phyloP scores from a whole-genome alignment of 75 land plant species.

The Cupressus sempervirens region DNA sequence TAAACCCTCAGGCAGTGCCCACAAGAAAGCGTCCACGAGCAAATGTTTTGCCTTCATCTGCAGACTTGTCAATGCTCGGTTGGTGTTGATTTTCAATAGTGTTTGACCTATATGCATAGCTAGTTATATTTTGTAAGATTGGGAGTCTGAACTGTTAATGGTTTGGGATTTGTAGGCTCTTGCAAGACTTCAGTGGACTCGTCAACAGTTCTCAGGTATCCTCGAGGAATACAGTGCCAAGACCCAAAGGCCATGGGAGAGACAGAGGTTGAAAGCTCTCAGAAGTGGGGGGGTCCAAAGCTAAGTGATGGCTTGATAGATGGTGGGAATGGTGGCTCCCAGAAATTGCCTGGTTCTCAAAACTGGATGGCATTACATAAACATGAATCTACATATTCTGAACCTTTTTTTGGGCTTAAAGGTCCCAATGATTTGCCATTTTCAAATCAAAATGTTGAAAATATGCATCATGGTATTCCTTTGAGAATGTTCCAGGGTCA shows the following conservation, averaged over 20 bases:
- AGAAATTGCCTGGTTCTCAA: background rate
- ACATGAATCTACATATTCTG: background rate
- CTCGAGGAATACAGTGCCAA: slow-evolving; percentile 11
- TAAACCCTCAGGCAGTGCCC: slow-evolving; percentile 15
- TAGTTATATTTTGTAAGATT: background rate
- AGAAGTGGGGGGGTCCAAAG: slow-evolving; percentile 6
- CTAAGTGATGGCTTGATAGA: background rate
- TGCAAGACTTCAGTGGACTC: slow-evolving; percentile 8
- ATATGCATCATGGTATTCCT: background rate
- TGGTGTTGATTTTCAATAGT: slow-evolving; percentile 18
- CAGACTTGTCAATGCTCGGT: slow-evolving; percentile 29
- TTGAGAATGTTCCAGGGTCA: slow-evolving; percentile 6
- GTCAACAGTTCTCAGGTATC: slow-evolving; percentile 12
- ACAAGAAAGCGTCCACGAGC: slow-evolving; percentile 46
- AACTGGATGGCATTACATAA: background rate
- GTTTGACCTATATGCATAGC: background rate
- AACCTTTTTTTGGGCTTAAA: background rate
- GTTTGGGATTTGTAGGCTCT: background rate
- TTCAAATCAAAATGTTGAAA: slow-evolving; percentile 7
- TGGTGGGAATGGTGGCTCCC: background rate
- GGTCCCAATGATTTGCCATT: background rate
- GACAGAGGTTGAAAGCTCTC: slow-evolving; percentile 3
- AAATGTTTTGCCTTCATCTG: slow-evolving; percentile 1
- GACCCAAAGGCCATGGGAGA: slow-evolving; percentile 2
- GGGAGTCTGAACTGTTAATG: background rate